Conservation (phyloP, 768 basidiomycete genomes). For the Daedalea quercina region DNA sequence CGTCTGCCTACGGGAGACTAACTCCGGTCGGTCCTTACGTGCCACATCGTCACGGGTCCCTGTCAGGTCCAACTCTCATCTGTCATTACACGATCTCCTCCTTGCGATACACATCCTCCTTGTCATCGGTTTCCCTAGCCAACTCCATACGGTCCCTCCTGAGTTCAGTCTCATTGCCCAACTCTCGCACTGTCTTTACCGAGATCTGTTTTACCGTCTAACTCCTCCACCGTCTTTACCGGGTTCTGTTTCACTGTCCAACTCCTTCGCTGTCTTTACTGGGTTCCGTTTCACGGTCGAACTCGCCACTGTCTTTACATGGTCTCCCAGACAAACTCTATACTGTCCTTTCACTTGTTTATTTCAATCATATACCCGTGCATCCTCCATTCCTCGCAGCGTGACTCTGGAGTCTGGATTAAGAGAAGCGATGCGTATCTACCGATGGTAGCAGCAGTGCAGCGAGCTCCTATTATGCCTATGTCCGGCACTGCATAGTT, state of each 20-base stretch:
- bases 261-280: neutral
- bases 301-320: neutral
- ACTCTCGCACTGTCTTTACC: neutral
- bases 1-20: neutral
- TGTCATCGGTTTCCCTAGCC: neutral
- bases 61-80: neutral
- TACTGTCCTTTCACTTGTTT: neutral
- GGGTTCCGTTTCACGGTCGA: neutral
- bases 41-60: neutral
- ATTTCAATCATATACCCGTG: neutral
- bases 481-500: no score
- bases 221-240: neutral
- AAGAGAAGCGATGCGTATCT: no score
- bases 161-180: neutral
- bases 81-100: neutral
- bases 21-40: neutral
- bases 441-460: no score
- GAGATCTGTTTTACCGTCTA: neutral
- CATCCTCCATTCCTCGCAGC: no score
- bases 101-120: neutral
- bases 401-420: no score
- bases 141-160: no score
- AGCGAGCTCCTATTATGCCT: no score
- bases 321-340: neutral
- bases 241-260: neutral